Percentiles rank a stretch among this genome's conserved stretches.
These are phyloP conservation scores for Exophiala aquamarina DNA, from an alignment of 2,329 filamentous ascomycete genomes.

Conservation along the genomic window DNA sequence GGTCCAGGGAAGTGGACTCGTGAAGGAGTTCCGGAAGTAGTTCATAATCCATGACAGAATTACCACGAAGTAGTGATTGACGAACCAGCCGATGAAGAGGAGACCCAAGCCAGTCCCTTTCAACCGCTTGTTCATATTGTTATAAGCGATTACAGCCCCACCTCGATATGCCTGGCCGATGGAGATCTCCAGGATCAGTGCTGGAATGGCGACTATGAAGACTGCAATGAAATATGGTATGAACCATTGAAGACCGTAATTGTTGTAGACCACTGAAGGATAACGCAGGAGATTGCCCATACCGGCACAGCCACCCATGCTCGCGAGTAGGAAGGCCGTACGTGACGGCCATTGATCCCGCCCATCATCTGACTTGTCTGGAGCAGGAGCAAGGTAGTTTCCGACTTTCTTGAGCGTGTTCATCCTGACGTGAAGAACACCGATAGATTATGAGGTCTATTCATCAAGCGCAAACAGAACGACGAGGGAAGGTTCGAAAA, in stretches of 20 bases:
- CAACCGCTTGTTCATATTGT: conserved; percentile 53
- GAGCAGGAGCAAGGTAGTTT: conserved; percentile 31
- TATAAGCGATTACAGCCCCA: conserved; percentile 56
- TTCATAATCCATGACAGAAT: conserved; percentile 61
- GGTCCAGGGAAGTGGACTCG: conserved; percentile 56
- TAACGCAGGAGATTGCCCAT: conserved; percentile 58
- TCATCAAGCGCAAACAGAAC: no score
- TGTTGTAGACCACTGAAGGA: conserved; percentile 61
- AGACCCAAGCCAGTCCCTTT: conserved; percentile 56
- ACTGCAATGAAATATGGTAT: conserved; percentile 58
- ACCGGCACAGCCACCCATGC: conserved; percentile 57
- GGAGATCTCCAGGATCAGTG: conserved; percentile 56
- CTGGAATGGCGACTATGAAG: conserved; percentile 57
- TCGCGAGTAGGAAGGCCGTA: conserved; percentile 53
- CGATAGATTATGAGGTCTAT: no score
- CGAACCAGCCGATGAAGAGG: conserved; percentile 54
- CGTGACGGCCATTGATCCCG: conserved; percentile 56
- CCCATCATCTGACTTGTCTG: conserved; percentile 37
- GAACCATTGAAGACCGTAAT: conserved; percentile 61
- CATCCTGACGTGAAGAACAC: neutral
- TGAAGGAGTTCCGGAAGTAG: conserved; percentile 59
- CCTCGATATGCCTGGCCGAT: conserved; percentile 56
- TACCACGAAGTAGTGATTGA: conserved; percentile 59
- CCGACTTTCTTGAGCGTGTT: conserved; percentile 24
- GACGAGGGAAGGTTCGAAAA: no score